Base-by-base conservation (phyloP, 805 yeast species). In the Lipomyces mesembrius region DNA sequence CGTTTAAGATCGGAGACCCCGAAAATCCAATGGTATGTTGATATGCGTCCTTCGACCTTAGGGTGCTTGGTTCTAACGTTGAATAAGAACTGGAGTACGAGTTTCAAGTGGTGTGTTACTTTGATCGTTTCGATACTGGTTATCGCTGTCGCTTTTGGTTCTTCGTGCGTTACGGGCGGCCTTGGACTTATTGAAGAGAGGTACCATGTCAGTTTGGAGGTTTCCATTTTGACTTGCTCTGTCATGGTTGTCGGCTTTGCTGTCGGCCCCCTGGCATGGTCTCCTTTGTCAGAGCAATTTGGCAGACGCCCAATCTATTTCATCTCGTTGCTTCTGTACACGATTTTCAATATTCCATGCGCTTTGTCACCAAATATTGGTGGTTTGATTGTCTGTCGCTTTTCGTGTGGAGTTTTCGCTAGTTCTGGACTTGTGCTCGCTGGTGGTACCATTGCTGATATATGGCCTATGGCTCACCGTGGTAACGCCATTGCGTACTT, bases 401-500 rank as follows among this genome's bases (percentile, higher is more conserved):
- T 93, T 79, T 80, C 92, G 37, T 88, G 95, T 76, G 98, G 97
- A 72, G 92, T 91, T 22, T 91, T 89, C 79, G 82, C 95, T 0
- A 84, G 94, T 53, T 88, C 96, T 11, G 96, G 94, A 29, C 82
- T 92, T 57, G 88, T 93, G 63, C 83, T 90, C 61, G 97, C 92
- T 66, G 97, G 97, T 77, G 98, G 97, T 62, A 88, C 96, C 51
- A 85, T 92, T 69, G 94, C 95, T 59, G 98, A 92, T 78, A 84
- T 92, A 83, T 94, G 92, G 83, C 85, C 88, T n/a, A 83, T 85
- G 62, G 89, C 85, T 70, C 85, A 92, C 0, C 84, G 97, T 80
- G 97, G 97, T 72, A 84, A 87, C 74, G 97, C 97, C 53, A 91
- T 92, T 79, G 96, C 97, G 0, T 89, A 89, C 74, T 92, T 92